Evolutionary conservation across 805 yeast genomes (phyloP).

Genomic region (Jamesozyma piceae): DNA sequence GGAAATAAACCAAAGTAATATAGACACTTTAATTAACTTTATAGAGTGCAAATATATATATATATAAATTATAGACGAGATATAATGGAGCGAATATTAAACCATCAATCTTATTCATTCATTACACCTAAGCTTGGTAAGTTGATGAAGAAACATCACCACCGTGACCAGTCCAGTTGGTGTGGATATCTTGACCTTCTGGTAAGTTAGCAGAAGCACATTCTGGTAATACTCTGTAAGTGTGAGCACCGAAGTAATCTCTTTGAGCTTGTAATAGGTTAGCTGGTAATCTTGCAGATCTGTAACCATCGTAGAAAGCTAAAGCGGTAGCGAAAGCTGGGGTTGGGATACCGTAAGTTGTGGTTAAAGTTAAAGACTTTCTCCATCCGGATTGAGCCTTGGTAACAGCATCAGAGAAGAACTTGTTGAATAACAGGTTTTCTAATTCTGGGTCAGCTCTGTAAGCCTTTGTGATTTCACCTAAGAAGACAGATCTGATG

Average conservation of each 20-base stretch:
- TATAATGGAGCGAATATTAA: no score
- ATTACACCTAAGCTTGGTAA: conserved; percentile 64
- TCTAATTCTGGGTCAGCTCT: conserved; percentile 86
- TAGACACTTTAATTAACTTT: no score
- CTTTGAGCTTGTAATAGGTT: conserved; percentile 98
- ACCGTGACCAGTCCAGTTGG: conserved; percentile 99
- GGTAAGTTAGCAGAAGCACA: conserved; percentile 66
- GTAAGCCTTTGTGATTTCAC: conserved; percentile 94
- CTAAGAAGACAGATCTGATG: conserved; percentile 96
- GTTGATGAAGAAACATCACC: conserved; percentile 94
- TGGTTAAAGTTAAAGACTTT: conserved; percentile 67
- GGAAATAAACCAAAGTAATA: no score
- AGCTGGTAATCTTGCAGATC: conserved; percentile 92
- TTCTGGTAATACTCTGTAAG: conserved; percentile 91
- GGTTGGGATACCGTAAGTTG: conserved; percentile 84
- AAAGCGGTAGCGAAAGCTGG: conserved; percentile 97
- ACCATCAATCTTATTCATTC: no score
- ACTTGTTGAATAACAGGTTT: conserved; percentile 89
- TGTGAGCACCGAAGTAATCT: conserved; percentile 99
- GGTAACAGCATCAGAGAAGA: conserved; percentile 83
- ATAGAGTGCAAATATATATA: no score
- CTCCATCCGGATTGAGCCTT: conserved; percentile 97
- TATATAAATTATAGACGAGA: no score
- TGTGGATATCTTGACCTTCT: conserved; percentile 75
- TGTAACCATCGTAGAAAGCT: conserved; percentile 97